These are phyloP conservation scores for Sugiyamaella paludigena DNA, from an alignment of 1,139 yeast species.

Conservation along the genomic window DNA sequence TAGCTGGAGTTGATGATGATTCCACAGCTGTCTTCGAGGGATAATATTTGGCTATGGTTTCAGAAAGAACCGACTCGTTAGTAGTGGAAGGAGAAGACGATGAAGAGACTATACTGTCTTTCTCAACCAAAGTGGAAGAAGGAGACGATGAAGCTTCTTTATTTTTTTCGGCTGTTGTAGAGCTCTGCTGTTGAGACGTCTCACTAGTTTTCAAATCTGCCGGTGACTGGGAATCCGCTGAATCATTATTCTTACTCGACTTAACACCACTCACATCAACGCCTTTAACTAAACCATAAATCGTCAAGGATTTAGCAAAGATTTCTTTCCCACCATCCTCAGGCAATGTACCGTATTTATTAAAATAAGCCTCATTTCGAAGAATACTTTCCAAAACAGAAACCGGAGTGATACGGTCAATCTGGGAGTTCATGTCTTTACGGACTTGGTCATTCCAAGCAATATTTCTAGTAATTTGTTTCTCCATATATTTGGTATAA, in stretches of 20 bases:
- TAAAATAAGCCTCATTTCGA: constrained; percentile 39
- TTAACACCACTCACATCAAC: constrained; percentile 10
- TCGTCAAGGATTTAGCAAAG: constrained; percentile 27
- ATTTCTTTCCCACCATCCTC: constrained; percentile 23
- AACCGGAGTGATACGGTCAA: constrained; percentile 34
- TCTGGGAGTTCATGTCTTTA: constrained; percentile 36
- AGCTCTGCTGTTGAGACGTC: constrained; percentile 1
- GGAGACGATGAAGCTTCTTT: constrained; percentile 8
- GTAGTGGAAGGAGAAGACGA: constrained; percentile 8
- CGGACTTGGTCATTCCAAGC: constrained; percentile 36
- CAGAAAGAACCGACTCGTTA: constrained; percentile 11
- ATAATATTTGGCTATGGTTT: constrained; percentile 22
- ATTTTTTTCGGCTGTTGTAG: constrained; percentile 8
- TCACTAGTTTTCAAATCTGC: constrained; percentile 12
- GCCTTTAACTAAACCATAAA: constrained; percentile 31
- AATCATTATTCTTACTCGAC: too few species aligned
- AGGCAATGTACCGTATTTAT: constrained; percentile 28
- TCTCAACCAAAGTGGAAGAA: constrained; percentile 13
- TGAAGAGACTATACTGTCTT: constrained; percentile 11
- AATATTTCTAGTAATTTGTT: constrained; percentile 22
- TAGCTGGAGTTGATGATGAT: constrained; percentile 19
- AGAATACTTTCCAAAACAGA: constrained; percentile 45
- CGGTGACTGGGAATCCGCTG: too few species aligned
- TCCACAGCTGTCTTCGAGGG: constrained; percentile 19
- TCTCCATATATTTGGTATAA: constrained; percentile 18